Evolutionary conservation across 371 early-diverging fungal genomes (phyloP).

Genomic region (Mortierella sp.): DNA sequence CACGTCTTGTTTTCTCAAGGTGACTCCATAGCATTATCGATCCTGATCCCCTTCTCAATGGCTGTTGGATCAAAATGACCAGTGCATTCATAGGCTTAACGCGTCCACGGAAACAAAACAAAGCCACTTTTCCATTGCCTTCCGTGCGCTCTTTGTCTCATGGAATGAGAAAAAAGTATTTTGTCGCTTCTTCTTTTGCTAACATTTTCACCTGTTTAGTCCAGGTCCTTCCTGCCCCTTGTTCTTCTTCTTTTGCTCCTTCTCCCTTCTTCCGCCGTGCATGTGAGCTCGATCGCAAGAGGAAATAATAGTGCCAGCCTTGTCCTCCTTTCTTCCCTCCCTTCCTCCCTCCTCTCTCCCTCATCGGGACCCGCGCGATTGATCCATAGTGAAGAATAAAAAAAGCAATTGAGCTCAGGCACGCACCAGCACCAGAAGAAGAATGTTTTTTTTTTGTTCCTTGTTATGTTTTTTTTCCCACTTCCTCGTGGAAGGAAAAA

Average conservation of each 20-base stretch:
- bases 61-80: background rate
- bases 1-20: background rate
- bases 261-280: background rate
- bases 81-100: background rate
- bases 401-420: background rate
- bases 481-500: conserved; percentile 7
- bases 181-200: too few species aligned
- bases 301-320: background rate
- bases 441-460: background rate
- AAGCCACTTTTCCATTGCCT: background rate
- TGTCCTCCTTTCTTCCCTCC: background rate
- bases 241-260: background rate
- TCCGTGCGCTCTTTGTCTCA: background rate
- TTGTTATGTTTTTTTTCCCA: background rate
- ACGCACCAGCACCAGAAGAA: background rate
- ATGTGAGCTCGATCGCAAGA: background rate
- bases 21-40: background rate
- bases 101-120: background rate
- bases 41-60: background rate
- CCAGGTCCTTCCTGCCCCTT: too few species aligned
- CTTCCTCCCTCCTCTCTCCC: background rate
- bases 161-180: background rate
- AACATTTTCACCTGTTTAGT: background rate
- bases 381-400: background rate
- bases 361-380: background rate